Conservation (phyloP, 2,329 filamentous ascomycete genomes). For the Aspergillus tubingensis region DNA sequence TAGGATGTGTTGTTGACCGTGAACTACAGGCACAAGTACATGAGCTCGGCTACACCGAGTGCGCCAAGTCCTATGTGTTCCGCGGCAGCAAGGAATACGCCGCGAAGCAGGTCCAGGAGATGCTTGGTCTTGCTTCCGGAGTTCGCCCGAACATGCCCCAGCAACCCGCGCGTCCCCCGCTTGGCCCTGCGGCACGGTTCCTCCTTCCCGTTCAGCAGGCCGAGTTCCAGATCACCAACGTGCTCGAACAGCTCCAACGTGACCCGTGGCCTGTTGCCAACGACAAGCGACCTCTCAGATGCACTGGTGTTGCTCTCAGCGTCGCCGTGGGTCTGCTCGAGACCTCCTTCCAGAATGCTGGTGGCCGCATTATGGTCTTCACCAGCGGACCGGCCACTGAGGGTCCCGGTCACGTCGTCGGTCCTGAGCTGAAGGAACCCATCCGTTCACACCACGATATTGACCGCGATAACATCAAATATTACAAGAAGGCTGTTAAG, state of each 20-base stretch:
- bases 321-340: conserved; percentile 92
- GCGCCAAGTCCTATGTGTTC: conserved; percentile 98
- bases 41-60: conserved; percentile 96
- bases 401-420: conserved; percentile 94
- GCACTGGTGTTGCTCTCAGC: conserved; percentile 93
- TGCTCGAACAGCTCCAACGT: conserved; percentile 90
- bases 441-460: conserved; percentile 99
- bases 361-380: conserved; percentile 95
- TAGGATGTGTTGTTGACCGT: conserved; percentile 16
- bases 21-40: conserved; percentile 78
- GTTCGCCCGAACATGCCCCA: conserved; percentile 72
- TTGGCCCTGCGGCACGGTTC: conserved; percentile 84
- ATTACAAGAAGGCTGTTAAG: conserved; percentile 99
- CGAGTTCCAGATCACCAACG: conserved; percentile 96
- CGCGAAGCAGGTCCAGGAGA: conserved; percentile 99
- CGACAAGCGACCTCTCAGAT: conserved; percentile 85
- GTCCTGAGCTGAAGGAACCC: conserved; percentile 90
- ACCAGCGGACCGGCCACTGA: conserved; percentile 93
- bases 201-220: conserved; percentile 91
- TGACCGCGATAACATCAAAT: conserved; percentile 97
- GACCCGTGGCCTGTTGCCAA: conserved; percentile 97
- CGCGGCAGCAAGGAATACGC: conserved; percentile 95
- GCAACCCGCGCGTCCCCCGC: conserved; percentile 70
- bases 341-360: conserved; percentile 92
- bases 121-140: conserved; percentile 78